phyloP scores from a whole-genome alignment of 2,329 filamentous ascomycete genomes.

The Tolypocladium tundrense region DNA sequence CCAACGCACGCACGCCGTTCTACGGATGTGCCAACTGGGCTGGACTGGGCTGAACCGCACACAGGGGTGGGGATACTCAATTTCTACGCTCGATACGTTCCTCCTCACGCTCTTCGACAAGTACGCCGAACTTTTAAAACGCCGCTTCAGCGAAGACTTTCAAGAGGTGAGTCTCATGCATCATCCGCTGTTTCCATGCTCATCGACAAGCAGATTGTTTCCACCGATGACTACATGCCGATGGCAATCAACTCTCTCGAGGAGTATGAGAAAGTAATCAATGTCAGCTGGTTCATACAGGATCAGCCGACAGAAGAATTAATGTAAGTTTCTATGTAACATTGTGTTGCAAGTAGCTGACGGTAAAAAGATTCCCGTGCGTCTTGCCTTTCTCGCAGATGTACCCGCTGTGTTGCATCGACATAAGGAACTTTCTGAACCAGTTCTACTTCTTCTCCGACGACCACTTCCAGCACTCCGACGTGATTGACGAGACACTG shows the following conservation, averaged over 20 bases:
- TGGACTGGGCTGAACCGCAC: conserved; percentile 58
- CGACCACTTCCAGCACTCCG: conserved; percentile 87
- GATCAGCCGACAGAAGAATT: conserved; percentile 69
- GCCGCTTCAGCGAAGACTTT: conserved; percentile 89
- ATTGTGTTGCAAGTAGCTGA: conserved; percentile 2
- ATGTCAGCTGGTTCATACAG: conserved; percentile 90
- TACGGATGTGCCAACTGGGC: neutral
- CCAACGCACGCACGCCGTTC: conserved; percentile 32
- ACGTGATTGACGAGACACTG: conserved; percentile 82
- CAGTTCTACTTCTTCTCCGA: conserved; percentile 98
- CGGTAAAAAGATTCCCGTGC: conserved; percentile 62
- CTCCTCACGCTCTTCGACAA: conserved; percentile 86
- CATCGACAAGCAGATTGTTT: conserved; percentile 42
- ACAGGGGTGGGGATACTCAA: conserved; percentile 82
- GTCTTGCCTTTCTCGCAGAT: conserved; percentile 98
- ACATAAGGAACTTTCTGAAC: conserved; percentile 94
- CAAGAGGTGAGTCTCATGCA: conserved; percentile 55
- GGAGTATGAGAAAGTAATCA: conserved; percentile 92
- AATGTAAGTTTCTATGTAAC: conserved; percentile 40
- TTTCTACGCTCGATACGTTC: conserved; percentile 71
- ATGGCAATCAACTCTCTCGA: conserved; percentile 89
- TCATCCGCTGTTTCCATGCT: neutral
- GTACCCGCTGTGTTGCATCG: conserved; percentile 97
- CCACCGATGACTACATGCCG: conserved; percentile 99
- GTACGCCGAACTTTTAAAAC: conserved; percentile 85